Evolutionary conservation across 2,329 filamentous ascomycete genomes (phyloP).

Genomic region (Apiospora phragmitis): DNA sequence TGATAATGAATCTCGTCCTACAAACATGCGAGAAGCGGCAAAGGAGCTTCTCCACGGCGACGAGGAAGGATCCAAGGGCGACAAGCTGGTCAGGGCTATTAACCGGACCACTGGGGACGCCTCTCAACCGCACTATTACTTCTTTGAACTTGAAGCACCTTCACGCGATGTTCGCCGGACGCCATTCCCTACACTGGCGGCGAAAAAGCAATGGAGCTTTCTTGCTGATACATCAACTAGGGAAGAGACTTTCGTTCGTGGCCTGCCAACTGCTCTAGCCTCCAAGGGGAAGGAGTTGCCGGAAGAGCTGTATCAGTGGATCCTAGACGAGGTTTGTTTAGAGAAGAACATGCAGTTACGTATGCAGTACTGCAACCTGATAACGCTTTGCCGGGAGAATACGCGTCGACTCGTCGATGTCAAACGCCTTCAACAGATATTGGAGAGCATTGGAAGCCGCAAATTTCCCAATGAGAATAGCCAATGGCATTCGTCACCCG

Average conservation of each 20-base stretch:
- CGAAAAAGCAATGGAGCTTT: slow-evolving; percentile 46
- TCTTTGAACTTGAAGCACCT: slow-evolving; percentile 44
- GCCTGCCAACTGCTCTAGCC: slow-evolving; percentile 58
- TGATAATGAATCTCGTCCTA: slow-evolving; percentile 15
- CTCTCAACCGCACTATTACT: slow-evolving; percentile 45
- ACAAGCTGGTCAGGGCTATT: slow-evolving; percentile 45
- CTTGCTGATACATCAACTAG: slow-evolving; percentile 51
- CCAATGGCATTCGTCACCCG: slow-evolving; percentile 26
- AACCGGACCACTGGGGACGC: slow-evolving; percentile 46
- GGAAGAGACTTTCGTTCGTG: slow-evolving; percentile 61
- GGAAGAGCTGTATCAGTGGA: slow-evolving; percentile 67
- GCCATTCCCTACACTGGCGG: slow-evolving; percentile 39
- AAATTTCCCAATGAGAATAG: slow-evolving; percentile 40
- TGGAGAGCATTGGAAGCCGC: slow-evolving; percentile 58
- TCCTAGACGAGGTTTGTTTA: slow-evolving; percentile 58
- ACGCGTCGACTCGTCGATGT: slow-evolving; percentile 46
- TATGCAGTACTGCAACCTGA: slow-evolving; percentile 60
- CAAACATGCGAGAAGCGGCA: slow-evolving; percentile 39
- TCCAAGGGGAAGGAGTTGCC: slow-evolving; percentile 49
- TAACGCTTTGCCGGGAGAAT: slow-evolving; percentile 45
- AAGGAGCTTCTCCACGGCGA: slow-evolving; percentile 37
- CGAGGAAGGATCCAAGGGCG: slow-evolving; percentile 28
- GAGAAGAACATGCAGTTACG: slow-evolving; percentile 58
- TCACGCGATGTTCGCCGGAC: slow-evolving; percentile 24
- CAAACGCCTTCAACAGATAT: slow-evolving; percentile 50